Base-by-base conservation (phyloP, 208 protist genomes). In the Trypanosoma caninum region DNA sequence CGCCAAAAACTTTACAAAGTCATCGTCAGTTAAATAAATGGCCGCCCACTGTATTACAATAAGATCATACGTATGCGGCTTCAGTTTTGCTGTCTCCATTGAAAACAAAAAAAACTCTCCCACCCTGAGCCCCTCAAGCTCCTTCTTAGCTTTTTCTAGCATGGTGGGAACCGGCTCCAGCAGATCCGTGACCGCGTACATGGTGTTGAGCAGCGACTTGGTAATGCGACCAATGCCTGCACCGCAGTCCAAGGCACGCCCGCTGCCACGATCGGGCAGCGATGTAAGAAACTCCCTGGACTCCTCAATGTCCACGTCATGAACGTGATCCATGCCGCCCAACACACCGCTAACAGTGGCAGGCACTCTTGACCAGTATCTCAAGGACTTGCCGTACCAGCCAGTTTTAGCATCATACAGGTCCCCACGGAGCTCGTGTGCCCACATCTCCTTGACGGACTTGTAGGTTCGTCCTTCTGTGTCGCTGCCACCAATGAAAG, bases 31-130 rank as follows among this genome's bases (percentile, higher is more conserved):
- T 27, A 97, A 79, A 69, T 97, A 97, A 52, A 95, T 96, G 40
- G 82, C 83, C n/a, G 86, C 72, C 91, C 93, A 97, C 74, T 97
- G 93, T 53, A 97, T 93, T 35, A 95, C 84, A 46, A 97, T 87
- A 18, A 91, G 58, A 74, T 95, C 86, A 75, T 97, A 97, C 35
- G 69, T 88, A 25, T 78, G 72, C 18, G 69, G 60, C 20, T 61
- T 62, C 30, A 95, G 75, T 55, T 54, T 58, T 3, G 66, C 76
- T 16, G 59, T 89, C 60, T 97, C 76, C 84, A 97, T 95, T 8
- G 89, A 93, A 14, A 65, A 70, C 4, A 82, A 64, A 35, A 93
- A 89, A 51, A 93, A 93, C 42, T 87, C 71, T 3, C 87, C 89
- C 2, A 91, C 68, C 9, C 72, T 76, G 44, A 84, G 33, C 2